Conservation (phyloP, 2,329 filamentous ascomycete genomes). For the Alternaria sp. region DNA sequence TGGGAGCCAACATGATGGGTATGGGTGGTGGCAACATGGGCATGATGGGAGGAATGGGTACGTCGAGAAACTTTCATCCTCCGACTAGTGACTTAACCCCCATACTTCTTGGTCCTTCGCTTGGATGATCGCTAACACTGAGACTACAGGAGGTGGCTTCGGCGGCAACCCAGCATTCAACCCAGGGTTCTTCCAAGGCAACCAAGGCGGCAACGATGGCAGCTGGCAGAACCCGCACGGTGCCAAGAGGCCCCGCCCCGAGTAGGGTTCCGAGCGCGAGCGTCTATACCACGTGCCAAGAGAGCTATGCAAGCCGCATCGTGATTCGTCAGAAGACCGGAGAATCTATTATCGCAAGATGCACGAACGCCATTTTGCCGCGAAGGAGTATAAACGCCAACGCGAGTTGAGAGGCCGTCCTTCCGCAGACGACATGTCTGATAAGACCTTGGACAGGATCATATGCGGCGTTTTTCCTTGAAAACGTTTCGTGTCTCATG, state of each 20-base stretch:
- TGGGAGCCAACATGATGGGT: slow-evolving; percentile 46
- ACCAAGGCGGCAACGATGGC: slow-evolving; percentile 60
- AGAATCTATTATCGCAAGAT: not conserved
- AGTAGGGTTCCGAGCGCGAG: slow-evolving; percentile 49
- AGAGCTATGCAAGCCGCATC: not conserved
- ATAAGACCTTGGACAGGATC: not conserved
- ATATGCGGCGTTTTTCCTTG: not conserved
- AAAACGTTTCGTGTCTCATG: not conserved
- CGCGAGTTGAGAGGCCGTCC: not conserved
- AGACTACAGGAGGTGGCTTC: slow-evolving; percentile 57
- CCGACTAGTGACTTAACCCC: slow-evolving; percentile 3
- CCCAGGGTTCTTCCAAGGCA: slow-evolving; percentile 69
- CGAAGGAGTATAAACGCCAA: not conserved
- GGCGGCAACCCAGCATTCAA: slow-evolving; percentile 73
- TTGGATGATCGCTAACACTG: slow-evolving; percentile 13
- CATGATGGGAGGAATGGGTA: slow-evolving; percentile 46
- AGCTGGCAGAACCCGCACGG: slow-evolving; percentile 79
- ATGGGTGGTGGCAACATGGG: slow-evolving; percentile 39
- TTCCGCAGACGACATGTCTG: not conserved
- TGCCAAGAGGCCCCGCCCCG: slow-evolving; percentile 78
- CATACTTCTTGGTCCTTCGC: not conserved
- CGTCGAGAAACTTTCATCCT: slow-evolving; percentile 14
- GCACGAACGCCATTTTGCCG: not conserved
- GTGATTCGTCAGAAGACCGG: not conserved
- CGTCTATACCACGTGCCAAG: not conserved